A percentile compares a stretch with the other conserved stretches of the same genome.
phyloP scores from a whole-genome alignment of 2,329 filamentous ascomycete genomes.

The Cladobotryum protrusum region DNA sequence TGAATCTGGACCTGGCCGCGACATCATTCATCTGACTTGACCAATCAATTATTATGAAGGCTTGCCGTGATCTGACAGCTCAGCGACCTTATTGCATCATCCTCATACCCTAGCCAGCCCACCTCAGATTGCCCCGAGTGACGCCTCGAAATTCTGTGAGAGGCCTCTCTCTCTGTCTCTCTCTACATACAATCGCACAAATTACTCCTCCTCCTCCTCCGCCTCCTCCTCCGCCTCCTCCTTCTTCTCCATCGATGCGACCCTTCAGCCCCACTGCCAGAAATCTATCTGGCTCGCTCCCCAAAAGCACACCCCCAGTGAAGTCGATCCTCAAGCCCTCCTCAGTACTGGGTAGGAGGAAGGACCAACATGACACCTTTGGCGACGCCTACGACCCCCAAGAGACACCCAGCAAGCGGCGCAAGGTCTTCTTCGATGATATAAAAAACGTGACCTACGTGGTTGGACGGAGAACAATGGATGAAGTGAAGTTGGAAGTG shows the following conservation, averaged over 20 bases:
- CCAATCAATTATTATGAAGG: slow-evolving; percentile 1
- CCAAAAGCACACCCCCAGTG: slow-evolving; percentile 35
- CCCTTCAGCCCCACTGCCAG: slow-evolving; percentile 31
- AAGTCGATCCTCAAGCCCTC: slow-evolving; percentile 49
- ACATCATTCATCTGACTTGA: not conserved
- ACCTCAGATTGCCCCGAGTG: not conserved
- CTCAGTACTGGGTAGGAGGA: slow-evolving; percentile 39
- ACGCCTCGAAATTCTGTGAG: not conserved
- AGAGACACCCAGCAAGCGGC: slow-evolving; percentile 45
- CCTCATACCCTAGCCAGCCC: not conserved
- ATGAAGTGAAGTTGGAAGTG: slow-evolving; percentile 51
- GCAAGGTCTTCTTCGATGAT: slow-evolving; percentile 54
- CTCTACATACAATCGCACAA: not conserved
- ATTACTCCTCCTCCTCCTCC: not conserved
- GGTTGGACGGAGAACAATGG: slow-evolving; percentile 46
- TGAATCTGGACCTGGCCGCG: not conserved
- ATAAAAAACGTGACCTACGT: slow-evolving; percentile 51
- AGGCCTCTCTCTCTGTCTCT: not conserved
- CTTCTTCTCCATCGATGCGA: slow-evolving; percentile 18
- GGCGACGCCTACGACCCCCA: slow-evolving; percentile 33
- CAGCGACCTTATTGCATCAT: not conserved
- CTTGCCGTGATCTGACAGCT: not conserved
- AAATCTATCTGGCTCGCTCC: slow-evolving; percentile 26
- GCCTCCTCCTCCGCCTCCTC: not conserved
- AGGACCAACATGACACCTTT: slow-evolving; percentile 37